Evolutionary conservation across 352 stramenopile genomes (phyloP).

Genomic region (Pythium vanterpoolii): DNA sequence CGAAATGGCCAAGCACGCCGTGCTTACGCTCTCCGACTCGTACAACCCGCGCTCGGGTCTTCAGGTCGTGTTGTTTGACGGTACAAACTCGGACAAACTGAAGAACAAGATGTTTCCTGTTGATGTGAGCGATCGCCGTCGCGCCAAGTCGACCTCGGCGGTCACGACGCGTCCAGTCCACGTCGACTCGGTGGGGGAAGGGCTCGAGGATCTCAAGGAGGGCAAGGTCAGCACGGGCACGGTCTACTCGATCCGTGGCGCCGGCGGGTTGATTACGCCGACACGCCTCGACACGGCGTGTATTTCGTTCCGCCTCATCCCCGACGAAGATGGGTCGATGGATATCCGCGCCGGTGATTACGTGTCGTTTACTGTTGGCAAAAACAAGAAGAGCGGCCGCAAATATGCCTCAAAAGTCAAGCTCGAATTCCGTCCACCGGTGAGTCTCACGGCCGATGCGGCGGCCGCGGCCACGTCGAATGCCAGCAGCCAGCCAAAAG

Average conservation of each 20-base stretch:
- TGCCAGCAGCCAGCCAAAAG: slow-evolving; percentile 18
- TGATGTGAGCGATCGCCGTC: slow-evolving; percentile 66
- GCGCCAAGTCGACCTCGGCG: slow-evolving; percentile 75
- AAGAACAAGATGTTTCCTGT: slow-evolving; percentile 90
- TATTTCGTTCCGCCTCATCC: slow-evolving; percentile 87
- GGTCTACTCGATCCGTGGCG: slow-evolving; percentile 85
- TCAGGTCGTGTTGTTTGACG: slow-evolving; percentile 88
- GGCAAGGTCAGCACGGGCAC: slow-evolving; percentile 86
- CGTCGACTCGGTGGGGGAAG: slow-evolving; percentile 80
- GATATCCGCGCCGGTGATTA: slow-evolving; percentile 85
- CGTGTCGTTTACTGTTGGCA: slow-evolving; percentile 85
- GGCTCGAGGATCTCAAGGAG: slow-evolving; percentile 79
- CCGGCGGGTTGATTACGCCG: slow-evolving; percentile 78
- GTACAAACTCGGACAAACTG: slow-evolving; percentile 85
- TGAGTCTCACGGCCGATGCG: slow-evolving; percentile 32
- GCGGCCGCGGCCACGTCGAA: not conserved
- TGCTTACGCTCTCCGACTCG: slow-evolving; percentile 82
- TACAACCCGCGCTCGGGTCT: slow-evolving; percentile 88
- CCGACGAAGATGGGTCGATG: slow-evolving; percentile 82
- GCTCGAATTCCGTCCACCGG: slow-evolving; percentile 79
- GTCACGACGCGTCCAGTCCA: slow-evolving; percentile 63
- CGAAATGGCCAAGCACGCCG: slow-evolving; percentile 87
- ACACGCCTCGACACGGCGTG: slow-evolving; percentile 80
- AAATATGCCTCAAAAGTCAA: slow-evolving; percentile 89
- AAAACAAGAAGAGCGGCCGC: slow-evolving; percentile 88